Conservation (phyloP, 306 rosid species). For the Senna siamea region DNA sequence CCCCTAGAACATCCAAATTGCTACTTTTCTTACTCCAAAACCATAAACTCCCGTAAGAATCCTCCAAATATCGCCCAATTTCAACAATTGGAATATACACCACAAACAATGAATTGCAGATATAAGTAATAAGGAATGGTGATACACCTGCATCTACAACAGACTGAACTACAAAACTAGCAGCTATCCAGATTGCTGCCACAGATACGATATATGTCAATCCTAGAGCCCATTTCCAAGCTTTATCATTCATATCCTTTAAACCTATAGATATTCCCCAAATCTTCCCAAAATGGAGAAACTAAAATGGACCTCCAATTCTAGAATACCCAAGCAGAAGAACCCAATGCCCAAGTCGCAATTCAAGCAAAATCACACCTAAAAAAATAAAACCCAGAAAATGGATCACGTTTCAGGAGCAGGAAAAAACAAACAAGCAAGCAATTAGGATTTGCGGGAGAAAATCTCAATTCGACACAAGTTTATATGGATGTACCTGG, state of each 20-base stretch:
- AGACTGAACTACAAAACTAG: constrained; percentile 95
- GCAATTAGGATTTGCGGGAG: constrained; percentile 2
- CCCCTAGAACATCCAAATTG: constrained; percentile 42
- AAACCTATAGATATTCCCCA: too few relatives aligned
- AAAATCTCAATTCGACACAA: background rate
- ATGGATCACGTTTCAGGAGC: too few relatives aligned
- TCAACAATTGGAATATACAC: constrained; percentile 88
- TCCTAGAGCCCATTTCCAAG: constrained; percentile 84
- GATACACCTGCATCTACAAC: constrained; percentile 93
- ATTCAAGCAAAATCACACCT: constrained; percentile 44
- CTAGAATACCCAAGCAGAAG: constrained; percentile 27
- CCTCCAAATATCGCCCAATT: constrained; percentile 76
- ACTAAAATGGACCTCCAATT: constrained; percentile 35
- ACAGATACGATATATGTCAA: constrained; percentile 77
- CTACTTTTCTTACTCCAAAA: constrained; percentile 58
- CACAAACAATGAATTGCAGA: constrained; percentile 91
- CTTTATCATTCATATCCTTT: constrained; percentile 55
- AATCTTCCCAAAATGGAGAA: too few relatives aligned
- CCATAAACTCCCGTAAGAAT: constrained; percentile 55
- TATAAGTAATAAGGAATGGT: constrained; percentile 87
- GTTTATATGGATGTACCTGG: background rate
- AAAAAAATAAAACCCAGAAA: constrained; percentile 1
- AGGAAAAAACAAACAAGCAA: background rate
- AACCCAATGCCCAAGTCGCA: constrained; percentile 39
- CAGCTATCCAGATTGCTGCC: constrained; percentile 98